phyloP scores from a whole-genome alignment of 768 basidiomycete species.

The Amanita polypyramis region DNA sequence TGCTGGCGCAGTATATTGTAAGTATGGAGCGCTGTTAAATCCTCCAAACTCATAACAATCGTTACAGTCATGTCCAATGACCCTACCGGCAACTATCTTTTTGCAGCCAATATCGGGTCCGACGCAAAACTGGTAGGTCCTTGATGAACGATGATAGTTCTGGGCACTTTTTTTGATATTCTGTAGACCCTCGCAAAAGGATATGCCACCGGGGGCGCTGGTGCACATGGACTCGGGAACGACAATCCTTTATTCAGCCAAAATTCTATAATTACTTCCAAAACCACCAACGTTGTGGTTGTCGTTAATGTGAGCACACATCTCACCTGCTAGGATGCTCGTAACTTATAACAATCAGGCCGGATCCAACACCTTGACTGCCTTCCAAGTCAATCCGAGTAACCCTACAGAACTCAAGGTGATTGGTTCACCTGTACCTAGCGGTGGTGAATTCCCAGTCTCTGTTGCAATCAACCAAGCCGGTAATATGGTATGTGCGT shows the following conservation, averaged over 20 bases:
- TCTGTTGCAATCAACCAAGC: conserved; percentile 23
- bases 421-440: neutral
- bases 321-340: conserved; percentile 8
- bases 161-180: too few species aligned
- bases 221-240: conserved; percentile 9
- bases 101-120: neutral
- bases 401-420: neutral
- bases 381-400: neutral
- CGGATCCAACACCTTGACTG: conserved; percentile 33
- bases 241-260: conserved; percentile 31
- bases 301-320: conserved; percentile 19
- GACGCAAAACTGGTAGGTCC: conserved; percentile 9
- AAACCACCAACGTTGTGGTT: conserved; percentile 19
- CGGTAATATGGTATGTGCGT: conserved; percentile 23
- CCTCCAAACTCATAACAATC: too few species aligned
- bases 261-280: conserved; percentile 27
- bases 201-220: too few species aligned
- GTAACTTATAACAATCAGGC: conserved; percentile 16
- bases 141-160: conserved; percentile 13
- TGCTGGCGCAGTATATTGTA: conserved; percentile 1
- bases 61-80: conserved; percentile 41
- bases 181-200: too few species aligned
- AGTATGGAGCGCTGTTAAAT: too few species aligned
- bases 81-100: conserved; percentile 24
- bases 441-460: neutral